Base-by-base conservation (phyloP, 2,329 filamentous ascomycete species). In the Podosphaera xanthii region DNA sequence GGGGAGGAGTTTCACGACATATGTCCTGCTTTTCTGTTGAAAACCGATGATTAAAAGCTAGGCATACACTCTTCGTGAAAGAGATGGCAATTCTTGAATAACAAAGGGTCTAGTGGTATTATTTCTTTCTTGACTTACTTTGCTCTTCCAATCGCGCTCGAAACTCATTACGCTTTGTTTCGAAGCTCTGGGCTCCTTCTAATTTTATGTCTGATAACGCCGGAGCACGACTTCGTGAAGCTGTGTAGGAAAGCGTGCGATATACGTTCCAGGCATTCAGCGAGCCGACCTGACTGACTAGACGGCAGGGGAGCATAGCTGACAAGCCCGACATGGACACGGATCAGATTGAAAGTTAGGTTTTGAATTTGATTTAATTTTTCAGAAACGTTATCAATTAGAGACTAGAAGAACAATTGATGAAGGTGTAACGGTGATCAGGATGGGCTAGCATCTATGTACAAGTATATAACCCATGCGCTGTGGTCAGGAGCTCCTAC, bases 121-220 rank as follows among this genome's bases (percentile, higher is more conserved):
- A 22, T 89, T 90, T 78, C 90, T 95, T 89, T 90, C 78, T 89
- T 86, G 83, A 87, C 75, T 84, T 86, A 73, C 86, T 82, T 70
- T 82, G 82, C 72, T 84, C 79, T 67, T 82, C 79, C 67, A 94
- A 75, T 70, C 86, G 81, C 72, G 90, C 83, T 70, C 92, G 86
- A 74, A 96, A 97, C 68, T 83, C 78, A 72, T 84, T 84, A 75
- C 95, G 90, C 72, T 85, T 87, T 67, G 77, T 74, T 70, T 86
- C 87, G 77, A 97, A 98, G 60, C 78, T 76, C 58, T 82, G 76
- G 64, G 86, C 83, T 62, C 81, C 80, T 63, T 86, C 76, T 56
- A 83, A 80, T 53, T 77, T 84, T 75, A 98, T 82, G 72, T 98
- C 90, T 70, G 86, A 84, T 64, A 98, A 80, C 44, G 85, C 82